Conservation (phyloP, 2,329 filamentous ascomycete species). For the Phialocephala sp. region DNA sequence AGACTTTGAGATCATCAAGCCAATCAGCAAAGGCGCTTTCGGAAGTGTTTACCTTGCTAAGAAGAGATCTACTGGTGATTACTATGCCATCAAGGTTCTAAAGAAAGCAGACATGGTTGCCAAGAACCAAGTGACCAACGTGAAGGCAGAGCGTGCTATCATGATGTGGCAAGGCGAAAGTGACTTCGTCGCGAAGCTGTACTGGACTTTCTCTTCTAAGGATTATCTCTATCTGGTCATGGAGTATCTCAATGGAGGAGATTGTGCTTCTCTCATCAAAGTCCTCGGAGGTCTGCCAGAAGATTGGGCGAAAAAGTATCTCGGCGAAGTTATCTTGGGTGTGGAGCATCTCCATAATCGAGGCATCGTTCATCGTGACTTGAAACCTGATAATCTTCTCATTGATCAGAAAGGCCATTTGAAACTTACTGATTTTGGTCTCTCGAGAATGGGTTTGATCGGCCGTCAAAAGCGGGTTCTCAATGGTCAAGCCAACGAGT, state of each 20-base stretch:
- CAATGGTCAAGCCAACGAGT: constrained; percentile 76
- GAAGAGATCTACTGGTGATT: constrained; percentile 98
- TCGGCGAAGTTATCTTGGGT: constrained; percentile 94
- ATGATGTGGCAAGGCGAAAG: constrained; percentile 99
- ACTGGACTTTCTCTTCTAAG: constrained; percentile 99
- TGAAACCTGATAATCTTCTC: constrained; percentile 96
- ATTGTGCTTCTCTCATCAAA: constrained; percentile 96
- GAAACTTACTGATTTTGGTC: constrained; percentile 95
- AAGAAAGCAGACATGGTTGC: constrained; percentile 99
- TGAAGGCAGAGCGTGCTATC: constrained; percentile 97
- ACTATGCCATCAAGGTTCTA: constrained; percentile 97
- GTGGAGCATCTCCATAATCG: constrained; percentile 94
- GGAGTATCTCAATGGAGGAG: constrained; percentile 98
- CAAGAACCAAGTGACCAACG: constrained; percentile 98
- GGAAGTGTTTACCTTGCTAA: constrained; percentile 97
- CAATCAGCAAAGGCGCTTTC: constrained; percentile 98
- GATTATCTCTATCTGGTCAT: constrained; percentile 98
- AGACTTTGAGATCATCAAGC: constrained; percentile 99
- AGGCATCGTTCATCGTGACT: constrained; percentile 93
- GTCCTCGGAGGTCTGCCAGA: constrained; percentile 89
- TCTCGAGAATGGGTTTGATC: constrained; percentile 96
- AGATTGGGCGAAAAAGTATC: constrained; percentile 97
- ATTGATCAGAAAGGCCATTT: constrained; percentile 97
- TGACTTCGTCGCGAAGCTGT: constrained; percentile 97
- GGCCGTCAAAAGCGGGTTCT: constrained; percentile 94